These are phyloP conservation scores for Venturia oleaginea DNA, from an alignment of 2,329 filamentous ascomycete genomes.

Conservation along the genomic window DNA sequence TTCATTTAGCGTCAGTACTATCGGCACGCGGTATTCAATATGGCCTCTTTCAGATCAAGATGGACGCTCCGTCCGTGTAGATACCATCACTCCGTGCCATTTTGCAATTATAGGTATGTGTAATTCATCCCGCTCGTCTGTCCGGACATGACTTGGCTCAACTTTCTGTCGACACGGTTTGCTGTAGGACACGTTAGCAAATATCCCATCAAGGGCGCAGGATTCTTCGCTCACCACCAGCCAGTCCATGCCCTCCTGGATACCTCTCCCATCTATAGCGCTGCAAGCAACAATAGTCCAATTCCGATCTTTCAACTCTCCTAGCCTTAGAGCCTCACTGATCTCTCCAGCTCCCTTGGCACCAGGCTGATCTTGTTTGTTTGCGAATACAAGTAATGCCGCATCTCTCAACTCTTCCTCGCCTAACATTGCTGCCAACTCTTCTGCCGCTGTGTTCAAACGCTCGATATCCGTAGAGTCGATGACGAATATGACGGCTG, in stretches of 20 bases:
- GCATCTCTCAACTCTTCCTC: slow-evolving; percentile 95
- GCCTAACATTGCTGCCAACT: slow-evolving; percentile 88
- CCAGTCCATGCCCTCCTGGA: slow-evolving; percentile 99
- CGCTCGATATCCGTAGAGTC: slow-evolving; percentile 97
- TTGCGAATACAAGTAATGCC: slow-evolving; percentile 87
- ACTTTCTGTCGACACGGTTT: slow-evolving; percentile 2
- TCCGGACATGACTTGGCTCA: background rate
- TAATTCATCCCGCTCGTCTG: background rate
- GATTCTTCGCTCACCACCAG: slow-evolving; percentile 58
- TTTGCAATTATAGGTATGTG: slow-evolving; percentile 4
- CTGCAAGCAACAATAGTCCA: slow-evolving; percentile 99
- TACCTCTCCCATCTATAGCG: slow-evolving; percentile 87
- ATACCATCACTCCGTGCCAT: background rate
- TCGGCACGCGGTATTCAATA: background rate
- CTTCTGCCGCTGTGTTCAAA: slow-evolving; percentile 83
- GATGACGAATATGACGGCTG: slow-evolving; percentile 96
- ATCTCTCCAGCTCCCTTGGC: slow-evolving; percentile 96
- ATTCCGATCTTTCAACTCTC: slow-evolving; percentile 89
- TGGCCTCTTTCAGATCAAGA: too few relatives aligned
- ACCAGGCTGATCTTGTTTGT: slow-evolving; percentile 97
- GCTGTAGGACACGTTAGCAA: background rate
- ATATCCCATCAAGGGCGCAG: background rate
- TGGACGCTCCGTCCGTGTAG: background rate
- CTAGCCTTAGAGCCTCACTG: slow-evolving; percentile 81
- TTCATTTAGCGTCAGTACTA: background rate